phyloP scores from a whole-genome alignment of 768 basidiomycete species.

The Pholiota conissans region DNA sequence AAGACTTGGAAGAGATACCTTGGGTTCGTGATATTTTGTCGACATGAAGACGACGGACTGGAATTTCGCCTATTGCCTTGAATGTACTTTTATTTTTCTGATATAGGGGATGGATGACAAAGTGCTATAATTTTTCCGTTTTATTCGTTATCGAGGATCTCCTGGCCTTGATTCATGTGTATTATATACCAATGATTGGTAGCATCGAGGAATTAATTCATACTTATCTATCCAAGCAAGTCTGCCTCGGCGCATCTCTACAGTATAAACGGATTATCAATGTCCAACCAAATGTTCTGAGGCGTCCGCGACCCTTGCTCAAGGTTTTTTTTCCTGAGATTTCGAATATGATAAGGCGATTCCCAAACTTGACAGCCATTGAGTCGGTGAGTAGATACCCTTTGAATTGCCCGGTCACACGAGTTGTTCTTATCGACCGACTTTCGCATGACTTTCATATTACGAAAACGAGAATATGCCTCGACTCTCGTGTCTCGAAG shows the following conservation, averaged over 20 bases:
- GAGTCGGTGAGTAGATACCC: no score
- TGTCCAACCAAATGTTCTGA: no score
- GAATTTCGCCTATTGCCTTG: no score
- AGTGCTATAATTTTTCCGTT: neutral
- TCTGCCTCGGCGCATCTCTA: no score
- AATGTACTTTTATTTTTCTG: no score
- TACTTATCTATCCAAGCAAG: no score
- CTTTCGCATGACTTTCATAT: neutral
- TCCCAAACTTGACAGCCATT: no score
- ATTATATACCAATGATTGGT: neutral
- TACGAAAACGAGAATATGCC: no score
- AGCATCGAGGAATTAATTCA: neutral
- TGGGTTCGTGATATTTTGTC: constrained; percentile 17
- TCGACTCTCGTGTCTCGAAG: no score
- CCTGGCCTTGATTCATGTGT: neutral
- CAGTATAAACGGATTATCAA: no score
- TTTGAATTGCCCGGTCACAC: neutral
- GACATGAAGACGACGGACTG: neutral
- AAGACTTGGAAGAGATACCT: constrained; percentile 15
- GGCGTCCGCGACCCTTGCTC: no score
- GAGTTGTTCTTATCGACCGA: neutral
- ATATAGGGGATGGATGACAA: neutral
- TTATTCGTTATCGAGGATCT: no score
- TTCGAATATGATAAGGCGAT: neutral
- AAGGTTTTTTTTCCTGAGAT: neutral